Evolutionary conservation across 257 asterid species (phyloP), one percentile per base, ranked within the genome.

Genomic region (Solanum sparsipilum): DNA sequence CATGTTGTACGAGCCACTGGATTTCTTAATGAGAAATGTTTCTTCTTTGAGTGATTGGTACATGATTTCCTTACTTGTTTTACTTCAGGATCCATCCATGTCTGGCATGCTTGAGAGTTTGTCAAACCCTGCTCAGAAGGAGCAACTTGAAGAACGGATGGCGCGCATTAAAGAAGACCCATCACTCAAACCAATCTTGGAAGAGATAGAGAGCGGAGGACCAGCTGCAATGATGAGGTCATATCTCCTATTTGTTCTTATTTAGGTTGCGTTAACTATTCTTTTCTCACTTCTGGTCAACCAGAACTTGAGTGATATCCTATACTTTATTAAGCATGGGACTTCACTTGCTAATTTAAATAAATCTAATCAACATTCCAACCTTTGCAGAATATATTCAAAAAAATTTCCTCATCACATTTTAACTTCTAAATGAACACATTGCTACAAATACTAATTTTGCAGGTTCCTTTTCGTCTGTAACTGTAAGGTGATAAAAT

Each of bases 201-300:
- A 97, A 56, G 99, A 97, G 93, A 96, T 97, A 35, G 99, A 97
- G 91, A 92, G 68, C 76, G 99, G 99, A 76, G 99, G 99, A 82
- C 99, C 99, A 72, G 95, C 99, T 91, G 99, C 99, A 46, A 97
- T 97, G 99, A 97, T 97, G 99, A 97, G 96, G 99, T 97, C 48
- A 35, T 46, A 63, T 35, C 88, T 32, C 83, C 81, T 88, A 78
- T 41, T 82, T 81, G 32, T 46, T 68, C 36, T 81, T 5, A 79
- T 79, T 44, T 78, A 7, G 84, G 63, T 41, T 78, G 84, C 25
- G 9, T 44, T 78, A 41, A 25, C 9, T 78, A 25, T 41, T 41
- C 63, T 15, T 15, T 78, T 58, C 85, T 27, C 67, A 15, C 35
- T 44, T 79, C 67, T 44, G 67, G 38, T 79, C 36, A 8, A 46